These are phyloP conservation scores for Neonectria punicea DNA, from an alignment of 2,329 filamentous ascomycete species.

Conservation along the genomic window DNA sequence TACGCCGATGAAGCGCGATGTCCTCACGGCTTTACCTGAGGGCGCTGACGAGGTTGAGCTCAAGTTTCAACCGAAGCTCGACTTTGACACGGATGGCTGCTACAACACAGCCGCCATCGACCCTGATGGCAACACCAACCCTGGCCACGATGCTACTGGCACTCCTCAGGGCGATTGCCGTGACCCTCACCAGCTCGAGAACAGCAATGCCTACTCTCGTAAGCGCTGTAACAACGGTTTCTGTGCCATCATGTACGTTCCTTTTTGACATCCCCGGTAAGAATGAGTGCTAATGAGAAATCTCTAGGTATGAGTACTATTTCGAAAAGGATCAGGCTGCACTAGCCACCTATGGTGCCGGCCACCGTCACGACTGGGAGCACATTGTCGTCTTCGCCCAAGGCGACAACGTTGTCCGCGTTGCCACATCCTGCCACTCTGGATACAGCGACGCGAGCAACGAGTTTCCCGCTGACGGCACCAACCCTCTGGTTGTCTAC, in stretches of 20 bases:
- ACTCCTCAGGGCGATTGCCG: conserved; percentile 46
- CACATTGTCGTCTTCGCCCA: conserved; percentile 49
- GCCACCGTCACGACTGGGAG: conserved; percentile 57
- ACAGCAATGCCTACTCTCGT: conserved; percentile 47
- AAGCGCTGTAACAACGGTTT: conserved; percentile 48
- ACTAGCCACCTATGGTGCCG: conserved; percentile 44
- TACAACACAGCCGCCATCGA: conserved; percentile 60
- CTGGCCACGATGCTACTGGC: conserved; percentile 40
- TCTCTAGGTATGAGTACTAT: conserved; percentile 48
- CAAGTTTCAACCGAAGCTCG: conserved; percentile 50
- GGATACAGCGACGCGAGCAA: conserved; percentile 39
- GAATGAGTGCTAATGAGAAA: not conserved
- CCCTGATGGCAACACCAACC: conserved; percentile 47
- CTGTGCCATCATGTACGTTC: conserved; percentile 45
- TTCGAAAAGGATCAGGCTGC: conserved; percentile 57
- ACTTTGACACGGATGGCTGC: conserved; percentile 54
- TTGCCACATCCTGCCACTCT: conserved; percentile 45
- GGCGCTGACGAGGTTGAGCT: conserved; percentile 48
- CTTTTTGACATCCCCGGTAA: accelerated
- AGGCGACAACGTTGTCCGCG: conserved; percentile 39
- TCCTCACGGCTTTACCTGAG: conserved; percentile 45
- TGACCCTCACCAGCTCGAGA: conserved; percentile 44
- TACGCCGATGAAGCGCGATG: conserved; percentile 36
- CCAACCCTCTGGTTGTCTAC: conserved; percentile 40
- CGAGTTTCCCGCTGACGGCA: conserved; percentile 34